These are phyloP conservation scores for Lizanozyma gosingica DNA, from an alignment of 1,139 yeast genomes.

Conservation along the genomic window DNA sequence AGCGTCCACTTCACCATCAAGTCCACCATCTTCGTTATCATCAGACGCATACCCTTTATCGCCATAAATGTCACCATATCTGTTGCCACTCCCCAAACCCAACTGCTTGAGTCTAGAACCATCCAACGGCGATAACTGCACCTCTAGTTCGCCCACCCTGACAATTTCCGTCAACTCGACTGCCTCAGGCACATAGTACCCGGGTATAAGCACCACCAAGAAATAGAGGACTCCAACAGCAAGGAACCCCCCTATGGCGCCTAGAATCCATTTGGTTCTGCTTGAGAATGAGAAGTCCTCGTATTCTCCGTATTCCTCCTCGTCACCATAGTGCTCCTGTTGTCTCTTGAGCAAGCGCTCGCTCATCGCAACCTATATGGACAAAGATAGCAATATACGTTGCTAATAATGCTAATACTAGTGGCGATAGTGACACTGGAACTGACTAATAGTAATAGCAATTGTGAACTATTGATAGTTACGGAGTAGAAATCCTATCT, in stretches of 20 bases:
- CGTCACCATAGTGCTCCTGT: slow-evolving; percentile 6
- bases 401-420: too few species aligned
- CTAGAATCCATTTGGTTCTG: slow-evolving; percentile 9
- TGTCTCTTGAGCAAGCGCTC: slow-evolving; percentile 9
- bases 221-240: slow-evolving; percentile 17
- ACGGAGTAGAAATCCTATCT: too few species aligned
- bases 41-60: slow-evolving; percentile 3
- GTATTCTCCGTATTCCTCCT: slow-evolving; percentile 12
- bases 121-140: slow-evolving; percentile 17
- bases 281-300: slow-evolving; percentile 8
- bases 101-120: slow-evolving; percentile 10
- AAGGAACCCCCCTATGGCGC: slow-evolving; percentile 11
- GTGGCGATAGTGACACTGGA: too few species aligned
- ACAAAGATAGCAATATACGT: too few species aligned
- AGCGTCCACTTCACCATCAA: slow-evolving; percentile 1
- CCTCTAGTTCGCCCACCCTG: slow-evolving; percentile 18
- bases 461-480: too few species aligned
- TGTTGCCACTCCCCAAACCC: slow-evolving; percentile 8
- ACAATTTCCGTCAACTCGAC: slow-evolving; percentile 18
- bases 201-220: slow-evolving; percentile 28
- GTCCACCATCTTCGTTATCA: slow-evolving; percentile 3
- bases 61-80: slow-evolving; percentile 3
- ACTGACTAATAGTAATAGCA: too few species aligned
- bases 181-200: slow-evolving; percentile 26
- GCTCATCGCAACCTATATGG: too few species aligned